Percentiles rank a stretch among this genome's conserved stretches.
Evolutionary conservation across 2,329 filamentous ascomycete species (phyloP).

Genomic region (Macrophomina phaseolina): DNA sequence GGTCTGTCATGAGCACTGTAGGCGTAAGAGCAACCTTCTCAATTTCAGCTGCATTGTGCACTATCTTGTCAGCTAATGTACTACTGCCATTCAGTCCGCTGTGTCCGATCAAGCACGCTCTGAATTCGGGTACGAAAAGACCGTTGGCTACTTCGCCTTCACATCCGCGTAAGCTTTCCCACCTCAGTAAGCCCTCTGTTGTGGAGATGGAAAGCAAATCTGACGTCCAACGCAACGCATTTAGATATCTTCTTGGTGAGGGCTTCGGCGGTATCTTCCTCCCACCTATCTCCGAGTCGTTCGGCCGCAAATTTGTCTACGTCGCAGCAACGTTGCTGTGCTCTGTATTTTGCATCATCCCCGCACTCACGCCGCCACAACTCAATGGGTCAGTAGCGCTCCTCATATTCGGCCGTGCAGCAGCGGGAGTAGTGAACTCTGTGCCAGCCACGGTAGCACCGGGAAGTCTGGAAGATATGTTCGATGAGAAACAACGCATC

Average conservation of each 20-base stretch:
- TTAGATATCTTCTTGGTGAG: conserved; percentile 41
- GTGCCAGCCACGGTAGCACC: conserved; percentile 18
- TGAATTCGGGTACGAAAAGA: conserved; percentile 1
- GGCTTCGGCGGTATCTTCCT: conserved; percentile 42
- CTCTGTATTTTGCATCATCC: conserved; percentile 35
- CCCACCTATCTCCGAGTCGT: conserved; percentile 46
- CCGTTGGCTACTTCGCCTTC: conserved; percentile 18
- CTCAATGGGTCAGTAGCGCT: background rate
- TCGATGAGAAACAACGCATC: conserved; percentile 5
- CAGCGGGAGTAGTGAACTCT: conserved; percentile 6
- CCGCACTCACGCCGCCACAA: background rate
- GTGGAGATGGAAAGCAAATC: background rate
- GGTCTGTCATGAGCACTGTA: conserved; percentile 17
- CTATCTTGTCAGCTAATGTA: background rate
- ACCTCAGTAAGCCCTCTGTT: background rate
- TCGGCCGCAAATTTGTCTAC: conserved; percentile 47
- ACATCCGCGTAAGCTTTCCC: conserved; percentile 7
- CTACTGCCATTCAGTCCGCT: background rate
- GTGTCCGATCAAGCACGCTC: conserved; percentile 2
- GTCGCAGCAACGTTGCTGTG: conserved; percentile 39
- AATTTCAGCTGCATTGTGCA: background rate
- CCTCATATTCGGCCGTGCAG: conserved; percentile 7
- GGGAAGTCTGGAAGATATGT: conserved; percentile 25
- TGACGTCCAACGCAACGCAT: background rate
- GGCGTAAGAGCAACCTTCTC: conserved; percentile 8